Percentiles rank a stretch among this genome's conserved stretches.
Evolutionary conservation across 2,329 filamentous ascomycete genomes (phyloP).

Genomic region (Xylariaceae sp.): DNA sequence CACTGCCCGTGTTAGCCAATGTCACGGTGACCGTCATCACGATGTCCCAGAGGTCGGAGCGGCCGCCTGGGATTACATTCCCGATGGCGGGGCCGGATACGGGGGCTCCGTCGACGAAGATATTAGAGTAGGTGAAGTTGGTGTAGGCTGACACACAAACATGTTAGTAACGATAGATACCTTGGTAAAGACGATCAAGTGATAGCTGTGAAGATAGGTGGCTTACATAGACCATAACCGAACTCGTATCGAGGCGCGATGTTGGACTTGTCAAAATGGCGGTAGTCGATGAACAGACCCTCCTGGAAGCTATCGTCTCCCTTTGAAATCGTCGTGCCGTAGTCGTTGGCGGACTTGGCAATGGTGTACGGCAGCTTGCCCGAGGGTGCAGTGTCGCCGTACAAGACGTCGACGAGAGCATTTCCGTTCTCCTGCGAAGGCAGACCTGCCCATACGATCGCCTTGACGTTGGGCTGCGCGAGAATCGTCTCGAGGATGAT

Average conservation of each 20-base stretch:
- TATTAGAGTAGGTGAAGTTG: conserved; percentile 65
- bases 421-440: conserved; percentile 80
- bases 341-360: conserved; percentile 54
- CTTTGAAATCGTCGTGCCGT: conserved; percentile 46
- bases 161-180: neutral
- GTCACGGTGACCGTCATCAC: conserved; percentile 61
- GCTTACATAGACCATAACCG: conserved; percentile 65
- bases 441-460: conserved; percentile 77
- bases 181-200: neutral
- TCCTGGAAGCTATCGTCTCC: conserved; percentile 63
- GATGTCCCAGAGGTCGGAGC: conserved; percentile 53
- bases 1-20: conserved; percentile 69
- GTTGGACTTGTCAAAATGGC: conserved; percentile 63
- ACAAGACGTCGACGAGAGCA: conserved; percentile 75
- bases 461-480: conserved; percentile 72
- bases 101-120: conserved; percentile 50
- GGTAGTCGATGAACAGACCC: conserved; percentile 69
- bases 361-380: conserved; percentile 61
- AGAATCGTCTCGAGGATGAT: conserved; percentile 66
- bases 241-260: conserved; percentile 69
- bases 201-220: too few species aligned
- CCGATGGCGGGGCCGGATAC: conserved; percentile 50
- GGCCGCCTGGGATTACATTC: conserved; percentile 51
- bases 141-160: conserved; percentile 62
- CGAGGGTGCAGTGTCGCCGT: conserved; percentile 59